Conservation (phyloP, 176 grass and related monocot species). For the Microstegium vimineum region DNA sequence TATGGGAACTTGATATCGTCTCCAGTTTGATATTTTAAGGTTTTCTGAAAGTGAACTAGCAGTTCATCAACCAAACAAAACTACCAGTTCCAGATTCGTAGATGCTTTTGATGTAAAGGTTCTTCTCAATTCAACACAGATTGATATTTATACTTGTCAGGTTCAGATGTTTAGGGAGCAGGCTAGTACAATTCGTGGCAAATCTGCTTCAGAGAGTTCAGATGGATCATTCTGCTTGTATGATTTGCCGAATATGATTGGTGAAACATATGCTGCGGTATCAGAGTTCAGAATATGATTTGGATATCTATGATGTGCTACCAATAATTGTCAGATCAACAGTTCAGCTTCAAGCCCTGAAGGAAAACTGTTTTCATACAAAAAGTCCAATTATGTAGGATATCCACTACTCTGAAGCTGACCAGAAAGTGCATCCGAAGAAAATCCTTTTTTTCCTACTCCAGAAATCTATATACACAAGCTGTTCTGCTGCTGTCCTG, state of each 20-base stretch:
- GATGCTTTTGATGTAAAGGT: no score
- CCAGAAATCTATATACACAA: conserved; percentile 41
- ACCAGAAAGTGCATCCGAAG: background rate
- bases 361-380: background rate
- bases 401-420: background rate
- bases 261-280: background rate
- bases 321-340: background rate
- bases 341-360: background rate
- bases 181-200: background rate
- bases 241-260: background rate
- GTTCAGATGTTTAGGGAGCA: background rate
- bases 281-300: background rate
- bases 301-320: background rate
- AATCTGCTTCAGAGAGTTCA: background rate
- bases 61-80: background rate
- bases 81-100: no score
- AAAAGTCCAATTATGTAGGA: background rate
- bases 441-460: background rate
- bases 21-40: background rate
- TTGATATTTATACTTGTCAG: background rate
- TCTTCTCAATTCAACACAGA: background rate
- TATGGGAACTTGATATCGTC: background rate
- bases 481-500: conserved; percentile 22
- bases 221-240: background rate
- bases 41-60: background rate